Evolutionary conservation across 1,284 basidiomycete genomes (phyloP).

Genomic region (Exobasidium rhododendri): DNA sequence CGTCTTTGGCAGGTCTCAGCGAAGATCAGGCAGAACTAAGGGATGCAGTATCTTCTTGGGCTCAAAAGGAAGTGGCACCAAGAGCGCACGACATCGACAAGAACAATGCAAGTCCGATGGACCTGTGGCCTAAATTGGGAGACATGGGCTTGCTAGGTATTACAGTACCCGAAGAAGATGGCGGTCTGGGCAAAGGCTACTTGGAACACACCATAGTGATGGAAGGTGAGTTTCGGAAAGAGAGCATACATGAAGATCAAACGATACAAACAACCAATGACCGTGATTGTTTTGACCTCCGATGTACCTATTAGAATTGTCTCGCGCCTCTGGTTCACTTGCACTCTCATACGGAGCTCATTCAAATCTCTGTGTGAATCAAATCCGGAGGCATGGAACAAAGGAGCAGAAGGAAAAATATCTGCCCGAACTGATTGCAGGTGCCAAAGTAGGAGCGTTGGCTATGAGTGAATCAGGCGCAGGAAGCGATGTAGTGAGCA

Average conservation of each 20-base stretch:
- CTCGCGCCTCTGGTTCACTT: constrained; percentile 80
- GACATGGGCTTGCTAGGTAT: constrained; percentile 46
- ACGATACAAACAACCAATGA: not conserved
- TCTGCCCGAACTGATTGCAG: constrained; percentile 75
- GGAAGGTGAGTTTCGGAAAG: constrained; percentile 26
- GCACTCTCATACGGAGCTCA: constrained; percentile 91
- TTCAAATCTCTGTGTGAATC: constrained; percentile 55
- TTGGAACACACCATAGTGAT: constrained; percentile 46
- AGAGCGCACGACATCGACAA: constrained; percentile 32
- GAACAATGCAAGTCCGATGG: constrained; percentile 31
- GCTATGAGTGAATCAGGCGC: constrained; percentile 91
- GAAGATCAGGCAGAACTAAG: constrained; percentile 34
- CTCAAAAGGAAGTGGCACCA: constrained; percentile 27
- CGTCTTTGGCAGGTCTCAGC: constrained; percentile 29
- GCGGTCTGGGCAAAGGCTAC: constrained; percentile 42
- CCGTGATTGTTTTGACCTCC: not conserved
- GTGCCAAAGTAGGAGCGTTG: constrained; percentile 78
- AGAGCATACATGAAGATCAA: not conserved
- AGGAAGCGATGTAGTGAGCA: constrained; percentile 88
- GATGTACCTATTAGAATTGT: constrained; percentile 62
- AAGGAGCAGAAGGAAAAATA: constrained; percentile 80
- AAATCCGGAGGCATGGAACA: constrained; percentile 83
- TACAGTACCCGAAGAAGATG: constrained; percentile 39
- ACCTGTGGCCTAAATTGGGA: constrained; percentile 42
- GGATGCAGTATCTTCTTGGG: constrained; percentile 32